A percentile compares a stretch with the other conserved stretches of the same genome.
These are phyloP conservation scores for Plasmodium gallinaceum DNA, from an alignment of 169 alveolate genomes.

Conservation along the genomic window DNA sequence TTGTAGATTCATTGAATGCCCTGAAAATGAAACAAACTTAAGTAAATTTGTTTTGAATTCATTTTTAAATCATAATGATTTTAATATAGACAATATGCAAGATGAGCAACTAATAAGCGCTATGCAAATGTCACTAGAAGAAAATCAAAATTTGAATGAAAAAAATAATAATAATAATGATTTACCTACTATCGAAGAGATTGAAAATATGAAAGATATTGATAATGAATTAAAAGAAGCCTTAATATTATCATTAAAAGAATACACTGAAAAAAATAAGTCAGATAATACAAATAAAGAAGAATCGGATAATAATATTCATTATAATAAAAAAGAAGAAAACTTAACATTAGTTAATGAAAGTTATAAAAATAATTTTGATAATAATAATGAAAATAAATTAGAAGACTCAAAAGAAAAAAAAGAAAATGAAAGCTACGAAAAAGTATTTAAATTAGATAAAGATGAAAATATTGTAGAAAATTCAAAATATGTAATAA, in stretches of 20 bases:
- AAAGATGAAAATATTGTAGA: conserved; percentile 45
- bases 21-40: conserved; percentile 81
- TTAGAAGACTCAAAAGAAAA: conserved; percentile 23
- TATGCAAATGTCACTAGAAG: conserved; percentile 46
- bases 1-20: conserved; percentile 89
- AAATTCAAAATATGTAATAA: conserved; percentile 3
- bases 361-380: conserved; percentile 47
- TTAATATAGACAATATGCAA: conserved; percentile 25
- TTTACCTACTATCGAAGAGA: conserved; percentile 59
- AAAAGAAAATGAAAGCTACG: conserved; percentile 73
- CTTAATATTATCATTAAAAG: conserved; percentile 36
- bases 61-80: conserved; percentile 26
- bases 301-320: neutral
- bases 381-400: conserved; percentile 4
- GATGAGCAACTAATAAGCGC: conserved; percentile 54
- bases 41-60: conserved; percentile 49
- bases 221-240: conserved; percentile 72
- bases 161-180: conserved; percentile 6
- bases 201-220: conserved; percentile 67
- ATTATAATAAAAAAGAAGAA: conserved; percentile 16
- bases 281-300: neutral
- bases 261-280: conserved; percentile 53
- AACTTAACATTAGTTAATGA: conserved; percentile 49
- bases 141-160: neutral
- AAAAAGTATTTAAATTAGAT: conserved; percentile 51